Evolutionary conservation across 2,329 filamentous ascomycete genomes (phyloP), one percentile per base, ranked within the genome.

Genomic region (Colletotrichum tropicicola): DNA sequence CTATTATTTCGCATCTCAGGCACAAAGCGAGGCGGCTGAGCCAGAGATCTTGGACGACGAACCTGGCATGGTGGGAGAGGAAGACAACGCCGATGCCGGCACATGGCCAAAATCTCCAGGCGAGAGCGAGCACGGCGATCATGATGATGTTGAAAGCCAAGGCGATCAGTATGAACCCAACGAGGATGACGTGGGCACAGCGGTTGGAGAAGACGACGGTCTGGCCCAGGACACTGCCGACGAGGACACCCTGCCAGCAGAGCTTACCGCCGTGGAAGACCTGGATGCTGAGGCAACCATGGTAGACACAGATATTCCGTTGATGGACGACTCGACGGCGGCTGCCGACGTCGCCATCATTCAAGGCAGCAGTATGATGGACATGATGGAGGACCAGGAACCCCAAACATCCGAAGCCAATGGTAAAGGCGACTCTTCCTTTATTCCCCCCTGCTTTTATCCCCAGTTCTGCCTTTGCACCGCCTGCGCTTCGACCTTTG

Each of bases 1-100:
- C 13, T 76, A 80, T 56, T 66, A 77, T 1, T 82, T 81, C 57
- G 73, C 74, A 52, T 54, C 65, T 10, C 54, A 37, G 41, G 57
- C 35, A 21, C 59, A 70, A 4, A 71, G 69, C 15, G 69, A 65
- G 10, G 71, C 27, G 30, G 57, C 39, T 68, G 64, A 68, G 25
- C 63, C 47, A 69, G 65, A 69, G 17, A 67, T 69, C 12, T 48
- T 71, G 19, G 59, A 69, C 4, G 65, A 66, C 10, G 68, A 67
- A 17, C 43, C 44, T 37, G 62, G 51, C 23, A 48, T 65, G 57
- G 52, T 65, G 19, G 62, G 62, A n/a, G 70, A 67, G n/a, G 57
- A 66, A 19, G 60, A 65, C 21, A 65, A 65, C 27, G 62, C 62
- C 3, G 62, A 65, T 56, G 57, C 62, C 21, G 25, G 47, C 17